A percentile compares a stretch with the other conserved stretches of the same genome.
These are phyloP conservation scores for Stromatinia cepivora DNA, from an alignment of 2,329 filamentous ascomycete genomes.

Conservation along the genomic window DNA sequence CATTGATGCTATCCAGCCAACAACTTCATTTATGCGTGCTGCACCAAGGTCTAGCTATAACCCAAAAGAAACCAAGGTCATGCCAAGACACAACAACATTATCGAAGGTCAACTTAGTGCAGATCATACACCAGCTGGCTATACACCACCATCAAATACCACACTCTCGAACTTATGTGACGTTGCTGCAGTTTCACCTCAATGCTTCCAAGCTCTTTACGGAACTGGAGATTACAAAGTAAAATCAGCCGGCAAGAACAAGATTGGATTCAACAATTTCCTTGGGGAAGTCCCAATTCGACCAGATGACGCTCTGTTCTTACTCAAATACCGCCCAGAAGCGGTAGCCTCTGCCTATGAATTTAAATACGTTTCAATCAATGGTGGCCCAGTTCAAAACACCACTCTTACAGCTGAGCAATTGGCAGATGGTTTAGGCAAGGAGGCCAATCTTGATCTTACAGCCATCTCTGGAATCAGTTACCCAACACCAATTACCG, in stretches of 20 bases:
- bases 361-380: conserved; percentile 28
- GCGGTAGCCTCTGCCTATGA: conserved; percentile 26
- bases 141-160: conserved; percentile 37
- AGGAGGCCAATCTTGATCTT: conserved; percentile 59
- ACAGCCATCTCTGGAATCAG: conserved; percentile 55
- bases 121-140: conserved; percentile 29
- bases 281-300: conserved; percentile 32
- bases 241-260: conserved; percentile 29
- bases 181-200: conserved; percentile 28
- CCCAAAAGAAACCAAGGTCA: neutral
- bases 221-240: conserved; percentile 28
- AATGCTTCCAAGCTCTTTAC: conserved; percentile 33
- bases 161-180: conserved; percentile 64
- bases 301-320: conserved; percentile 30
- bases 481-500: conserved; percentile 54
- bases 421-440: conserved; percentile 22
- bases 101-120: conserved; percentile 14
- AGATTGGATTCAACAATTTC: conserved; percentile 35
- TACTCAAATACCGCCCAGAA: conserved; percentile 31
- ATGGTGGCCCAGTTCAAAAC: conserved; percentile 27
- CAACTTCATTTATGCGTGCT: conserved; percentile 56
- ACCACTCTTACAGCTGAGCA: conserved; percentile 26
- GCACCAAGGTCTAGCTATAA: conserved; percentile 18
- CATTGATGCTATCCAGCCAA: conserved; percentile 61
- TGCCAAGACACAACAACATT: conserved; percentile 19